Conservation (phyloP, 495 filamentous ascomycete species). For the Penicillium argentinense region DNA sequence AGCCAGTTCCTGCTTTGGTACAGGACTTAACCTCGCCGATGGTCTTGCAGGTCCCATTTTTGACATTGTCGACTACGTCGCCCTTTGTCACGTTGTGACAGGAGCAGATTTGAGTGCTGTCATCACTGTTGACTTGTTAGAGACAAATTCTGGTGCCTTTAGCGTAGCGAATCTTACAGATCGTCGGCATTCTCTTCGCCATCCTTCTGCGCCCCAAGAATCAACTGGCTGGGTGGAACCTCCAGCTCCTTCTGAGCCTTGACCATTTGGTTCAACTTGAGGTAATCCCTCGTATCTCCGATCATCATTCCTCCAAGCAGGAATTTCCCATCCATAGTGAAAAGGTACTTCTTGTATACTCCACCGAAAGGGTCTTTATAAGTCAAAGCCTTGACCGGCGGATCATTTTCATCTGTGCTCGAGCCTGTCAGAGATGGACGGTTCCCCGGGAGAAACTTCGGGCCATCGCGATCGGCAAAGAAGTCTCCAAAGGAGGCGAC, state of each 20-base stretch:
- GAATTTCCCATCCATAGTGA: conserved; percentile 90
- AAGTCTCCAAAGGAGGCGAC: conserved; percentile 96
- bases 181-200: conserved; percentile 72
- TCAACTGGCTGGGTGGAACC: conserved; percentile 83
- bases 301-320: conserved; percentile 98
- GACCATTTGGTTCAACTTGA: conserved; percentile 92
- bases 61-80: conserved; percentile 71
- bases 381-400: conserved; percentile 78
- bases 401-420: conserved; percentile 39
- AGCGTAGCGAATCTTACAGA: conserved; percentile 43
- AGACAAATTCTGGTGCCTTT: neutral
- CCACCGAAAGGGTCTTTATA: conserved; percentile 93
- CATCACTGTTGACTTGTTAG: conserved; percentile 48
- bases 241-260: conserved; percentile 84
- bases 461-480: conserved; percentile 89
- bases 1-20: conserved; percentile 94
- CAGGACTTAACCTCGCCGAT: conserved; percentile 88
- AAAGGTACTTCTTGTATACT: conserved; percentile 97
- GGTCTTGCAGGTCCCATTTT: conserved; percentile 80
- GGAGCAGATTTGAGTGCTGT: conserved; percentile 90
- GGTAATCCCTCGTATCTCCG: conserved; percentile 90
- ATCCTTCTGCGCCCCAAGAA: conserved; percentile 75
- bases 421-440: conserved; percentile 27
- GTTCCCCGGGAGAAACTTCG: conserved; percentile 66
- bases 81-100: conserved; percentile 96